Base-by-base conservation (phyloP, 2,329 filamentous ascomycete species). In the Apiospora marii region DNA sequence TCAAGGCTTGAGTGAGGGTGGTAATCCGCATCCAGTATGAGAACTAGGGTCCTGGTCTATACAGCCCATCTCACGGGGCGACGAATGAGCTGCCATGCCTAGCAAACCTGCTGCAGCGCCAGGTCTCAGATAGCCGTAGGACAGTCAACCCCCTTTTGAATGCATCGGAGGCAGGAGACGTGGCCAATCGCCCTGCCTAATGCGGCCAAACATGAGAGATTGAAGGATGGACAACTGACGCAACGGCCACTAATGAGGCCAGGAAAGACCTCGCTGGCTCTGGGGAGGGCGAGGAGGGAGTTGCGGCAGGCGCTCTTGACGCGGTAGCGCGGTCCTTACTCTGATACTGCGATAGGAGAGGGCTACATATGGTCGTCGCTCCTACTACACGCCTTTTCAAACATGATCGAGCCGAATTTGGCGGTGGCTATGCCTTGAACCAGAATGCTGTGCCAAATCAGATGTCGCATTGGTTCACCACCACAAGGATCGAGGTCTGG, bases 211-310 rank as follows among this genome's bases (percentile, higher is more conserved):
- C 58, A 7, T 24, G 58, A 64, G 58, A 64, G 34, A 64, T 41
- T 64, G 58, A 64, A 64, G 58, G 53, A 61, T 13, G 53, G 58
- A 64, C 58, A 64, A 64, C 30, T 64, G 58, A 34, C 58, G 58
- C 34, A 41, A 64, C 58, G 34, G 19, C 30, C 58, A n/a, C 58
- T 64, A 41, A 34, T 22, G 22, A 41, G 22, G 19, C 34, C 34
- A 64, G 34, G 37, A n/a, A 24, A 4, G 58, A 41, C 22, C 10
- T 41, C 58, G 22, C 58, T 22, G 58, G 30, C 34, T 64, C 58
- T 64, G 19, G 34, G 27, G 27, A 30, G 27, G 27, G 4, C 27
- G 27, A 30, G 2, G 4, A 30, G 2, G 27, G 41, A 34, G 58
- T 14, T 64, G 19, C 58, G 34, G 58, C 34, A 41, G 58, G 34